Base-by-base conservation (phyloP, 805 yeast species). In the Blastobotrys mokoenaii region DNA sequence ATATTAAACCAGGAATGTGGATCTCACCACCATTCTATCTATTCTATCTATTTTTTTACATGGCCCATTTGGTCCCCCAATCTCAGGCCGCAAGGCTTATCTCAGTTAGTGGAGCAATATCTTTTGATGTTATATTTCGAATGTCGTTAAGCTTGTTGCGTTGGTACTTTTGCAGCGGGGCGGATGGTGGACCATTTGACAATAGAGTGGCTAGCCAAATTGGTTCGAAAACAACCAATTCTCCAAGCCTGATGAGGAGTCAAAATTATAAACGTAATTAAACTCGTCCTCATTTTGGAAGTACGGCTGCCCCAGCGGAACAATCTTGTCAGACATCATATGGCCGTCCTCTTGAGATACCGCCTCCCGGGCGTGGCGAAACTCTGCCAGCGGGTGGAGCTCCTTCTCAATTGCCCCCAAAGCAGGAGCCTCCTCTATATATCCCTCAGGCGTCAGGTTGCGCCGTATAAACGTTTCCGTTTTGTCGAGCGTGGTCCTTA, bases 341-440 rank as follows among this genome's bases (percentile, higher is more conserved):
- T n/a, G 16, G 16, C 35, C 10, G 6, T 32, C 16, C 35, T 15
- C 16, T 9, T 32, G 16, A 15, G 35, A 12, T 4, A 32, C 35
- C 14, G 35, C 16, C 9, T 4, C 16, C 16, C 35, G 14, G 9
- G 16, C 35, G 6, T 12, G 14, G 11, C 44, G 35, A 15, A 30
- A 41, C 11, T 25, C 11, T 25, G 44, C 29, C 3, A 41, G n/a
- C 14, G 44, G 44, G 30, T 41, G 38, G 8, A 41, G 27, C 29
- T 41, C 30, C n/a, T 31, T 20, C 29, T 41, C 44, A 11, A 41
- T 17, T 5, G 35, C 17, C 8, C 36, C 44, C 27, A 30, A 25
- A 3, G 38, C n/a, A 15, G 18, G 30, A 4, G 6, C 14, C 15
- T 17, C 27, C 14, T 10, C n/a, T 15, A 5, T 6, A 36, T 22